Conservation (phyloP, 305 asterid species). For the Solanum hybrid region DNA sequence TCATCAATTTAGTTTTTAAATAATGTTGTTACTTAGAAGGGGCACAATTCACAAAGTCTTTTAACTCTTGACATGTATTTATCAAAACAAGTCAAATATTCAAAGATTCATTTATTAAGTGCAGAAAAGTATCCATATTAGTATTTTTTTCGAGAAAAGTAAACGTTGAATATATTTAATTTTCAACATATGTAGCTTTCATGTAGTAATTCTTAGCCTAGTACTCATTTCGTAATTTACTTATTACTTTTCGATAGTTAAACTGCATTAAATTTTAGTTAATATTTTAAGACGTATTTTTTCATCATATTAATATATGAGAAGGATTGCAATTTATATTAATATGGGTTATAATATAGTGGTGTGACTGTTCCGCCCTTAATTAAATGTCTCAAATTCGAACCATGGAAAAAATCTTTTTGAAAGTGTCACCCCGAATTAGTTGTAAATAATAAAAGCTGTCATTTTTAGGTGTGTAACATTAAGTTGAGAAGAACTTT, state of each 20-base stretch:
- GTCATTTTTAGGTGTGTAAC: neutral
- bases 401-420: accelerated
- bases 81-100: neutral
- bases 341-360: too few species aligned
- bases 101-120: neutral
- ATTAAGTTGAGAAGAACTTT: neutral
- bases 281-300: too few species aligned
- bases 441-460: neutral
- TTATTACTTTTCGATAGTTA: neutral
- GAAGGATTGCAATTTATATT: too few species aligned
- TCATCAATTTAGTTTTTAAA: neutral
- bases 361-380: too few species aligned
- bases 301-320: too few species aligned
- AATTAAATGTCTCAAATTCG: neutral
- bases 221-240: neutral
- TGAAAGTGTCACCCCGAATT: neutral
- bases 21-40: neutral
- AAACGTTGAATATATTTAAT: neutral
- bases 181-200: neutral
- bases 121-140: neutral
- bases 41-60: neutral
- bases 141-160: neutral
- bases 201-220: neutral
- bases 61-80: neutral
- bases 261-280: neutral